These are phyloP conservation scores for Trichoderma citrinoviride DNA, from an alignment of 2,329 filamentous ascomycete species.

Conservation along the genomic window DNA sequence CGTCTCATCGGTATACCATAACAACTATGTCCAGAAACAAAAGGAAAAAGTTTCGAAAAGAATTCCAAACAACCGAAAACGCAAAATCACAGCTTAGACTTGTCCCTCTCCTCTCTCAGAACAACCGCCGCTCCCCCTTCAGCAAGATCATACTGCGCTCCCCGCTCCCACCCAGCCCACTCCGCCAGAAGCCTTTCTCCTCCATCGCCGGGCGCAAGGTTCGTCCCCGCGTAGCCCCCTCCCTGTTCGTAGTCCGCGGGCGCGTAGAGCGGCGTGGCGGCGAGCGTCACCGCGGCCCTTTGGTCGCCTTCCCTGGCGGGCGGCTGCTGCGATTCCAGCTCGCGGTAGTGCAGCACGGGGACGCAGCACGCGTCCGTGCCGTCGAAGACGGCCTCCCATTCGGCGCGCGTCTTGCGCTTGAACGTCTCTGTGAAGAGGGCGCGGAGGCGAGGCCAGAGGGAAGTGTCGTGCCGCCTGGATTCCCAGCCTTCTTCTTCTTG, in stretches of 20 bases:
- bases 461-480: slow-evolving; percentile 55
- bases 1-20: too few relatives aligned
- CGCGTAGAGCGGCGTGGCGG: slow-evolving; percentile 58
- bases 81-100: not conserved
- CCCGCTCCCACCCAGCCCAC: slow-evolving; percentile 78
- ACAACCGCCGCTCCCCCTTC: slow-evolving; percentile 61
- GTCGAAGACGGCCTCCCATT: slow-evolving; percentile 87
- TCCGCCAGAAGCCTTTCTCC: slow-evolving; percentile 65
- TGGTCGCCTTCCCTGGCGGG: slow-evolving; percentile 60
- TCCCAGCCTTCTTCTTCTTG: slow-evolving; percentile 53
- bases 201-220: slow-evolving; percentile 65
- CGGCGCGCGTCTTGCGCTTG: slow-evolving; percentile 62
- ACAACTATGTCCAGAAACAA: too few relatives aligned
- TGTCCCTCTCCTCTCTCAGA: slow-evolving; percentile 32
- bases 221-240: slow-evolving; percentile 61
- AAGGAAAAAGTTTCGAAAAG: too few relatives aligned
- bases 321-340: slow-evolving; percentile 55
- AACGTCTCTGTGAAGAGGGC: slow-evolving; percentile 62
- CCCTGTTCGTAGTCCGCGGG: slow-evolving; percentile 33
- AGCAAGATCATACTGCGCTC: slow-evolving; percentile 68
- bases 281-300: slow-evolving; percentile 66
- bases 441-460: slow-evolving; percentile 66
- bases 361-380: slow-evolving; percentile 89
- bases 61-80: not conserved
- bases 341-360: slow-evolving; percentile 74